Evolutionary conservation across 352 stramenopile genomes (phyloP).

Genomic region (Globisporangium lucens): DNA sequence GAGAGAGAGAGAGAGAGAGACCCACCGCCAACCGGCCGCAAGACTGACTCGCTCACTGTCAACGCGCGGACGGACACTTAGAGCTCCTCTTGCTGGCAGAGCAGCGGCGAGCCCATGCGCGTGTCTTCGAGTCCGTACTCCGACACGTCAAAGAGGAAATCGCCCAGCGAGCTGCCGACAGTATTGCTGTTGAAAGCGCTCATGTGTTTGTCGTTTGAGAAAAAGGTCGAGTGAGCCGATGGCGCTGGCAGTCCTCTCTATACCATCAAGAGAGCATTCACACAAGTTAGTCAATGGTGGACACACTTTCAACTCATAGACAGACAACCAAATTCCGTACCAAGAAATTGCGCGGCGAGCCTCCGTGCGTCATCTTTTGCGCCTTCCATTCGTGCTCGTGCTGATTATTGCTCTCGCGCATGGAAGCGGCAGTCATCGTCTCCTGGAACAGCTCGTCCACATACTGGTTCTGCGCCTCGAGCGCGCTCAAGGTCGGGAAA

Average conservation of each 20-base stretch:
- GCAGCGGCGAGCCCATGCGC: conserved; percentile 25
- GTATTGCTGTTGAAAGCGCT: not conserved
- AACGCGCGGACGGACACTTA: conserved; percentile 5
- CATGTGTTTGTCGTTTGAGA: not conserved
- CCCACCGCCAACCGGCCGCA: not conserved
- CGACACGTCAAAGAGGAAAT: conserved; percentile 15
- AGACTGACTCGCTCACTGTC: not conserved
- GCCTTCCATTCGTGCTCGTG: not conserved
- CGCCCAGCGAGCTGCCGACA: not conserved
- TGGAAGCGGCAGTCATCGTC: conserved; percentile 4
- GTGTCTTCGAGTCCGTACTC: conserved; percentile 29
- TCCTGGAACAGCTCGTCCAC: conserved; percentile 27
- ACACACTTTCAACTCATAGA: not conserved
- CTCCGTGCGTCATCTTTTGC: conserved; percentile 1
- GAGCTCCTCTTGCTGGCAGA: conserved; percentile 24
- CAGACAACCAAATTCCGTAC: not conserved
- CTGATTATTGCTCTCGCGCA: conserved; percentile 15
- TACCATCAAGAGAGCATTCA: not conserved
- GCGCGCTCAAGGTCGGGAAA: not conserved
- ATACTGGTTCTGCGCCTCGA: conserved; percentile 20
- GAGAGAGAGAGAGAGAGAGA: not conserved
- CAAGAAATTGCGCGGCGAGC: conserved; percentile 4
- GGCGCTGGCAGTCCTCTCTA: conserved; percentile 4
- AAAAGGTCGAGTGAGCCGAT: not conserved
- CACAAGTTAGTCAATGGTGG: not conserved